phyloP scores from a whole-genome alignment of 1,284 basidiomycete species.

The Apiotrichum brassicae region DNA sequence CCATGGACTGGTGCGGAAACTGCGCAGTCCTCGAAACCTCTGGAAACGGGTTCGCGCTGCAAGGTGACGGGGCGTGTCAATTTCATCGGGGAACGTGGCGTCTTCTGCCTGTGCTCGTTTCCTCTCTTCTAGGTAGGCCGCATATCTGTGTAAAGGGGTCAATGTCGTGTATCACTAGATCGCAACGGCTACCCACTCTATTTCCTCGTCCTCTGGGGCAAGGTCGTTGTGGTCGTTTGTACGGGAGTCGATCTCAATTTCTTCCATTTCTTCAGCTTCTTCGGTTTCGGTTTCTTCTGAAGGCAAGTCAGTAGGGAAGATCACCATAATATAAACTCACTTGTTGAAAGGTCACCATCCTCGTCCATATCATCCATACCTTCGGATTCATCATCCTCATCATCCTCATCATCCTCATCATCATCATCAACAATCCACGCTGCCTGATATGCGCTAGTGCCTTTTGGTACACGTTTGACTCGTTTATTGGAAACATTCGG shows the following conservation, averaged over 20 bases:
- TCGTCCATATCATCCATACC: constrained; percentile 51
- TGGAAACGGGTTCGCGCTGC: constrained; percentile 82
- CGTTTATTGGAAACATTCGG: constrained; percentile 50
- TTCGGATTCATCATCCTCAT: constrained; percentile 54
- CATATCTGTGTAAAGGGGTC: constrained; percentile 51
- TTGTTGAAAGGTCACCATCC: constrained; percentile 22
- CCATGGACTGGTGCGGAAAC: constrained; percentile 93
- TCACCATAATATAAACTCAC: too few relatives aligned
- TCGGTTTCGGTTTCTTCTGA: constrained; percentile 33
- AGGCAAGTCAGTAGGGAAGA: too few relatives aligned
- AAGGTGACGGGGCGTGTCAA: constrained; percentile 91
- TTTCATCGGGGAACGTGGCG: constrained; percentile 85
- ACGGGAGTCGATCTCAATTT: constrained; percentile 51
- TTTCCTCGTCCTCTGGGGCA: constrained; percentile 72
- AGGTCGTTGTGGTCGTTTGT: constrained; percentile 42
- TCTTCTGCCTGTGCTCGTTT: constrained; percentile 64
- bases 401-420: constrained; percentile 50
- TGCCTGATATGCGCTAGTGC: constrained; percentile 88
- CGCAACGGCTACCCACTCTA: constrained; percentile 56
- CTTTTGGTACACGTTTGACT: constrained; percentile 75
- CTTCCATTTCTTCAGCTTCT: constrained; percentile 60
- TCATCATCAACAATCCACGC: constrained; percentile 84
- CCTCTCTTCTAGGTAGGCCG: constrained; percentile 58
- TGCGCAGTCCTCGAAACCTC: constrained; percentile 83
- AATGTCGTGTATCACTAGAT: constrained; percentile 2